phyloP scores from a whole-genome alignment of 768 basidiomycete species.

The Termitomyces heimii region DNA sequence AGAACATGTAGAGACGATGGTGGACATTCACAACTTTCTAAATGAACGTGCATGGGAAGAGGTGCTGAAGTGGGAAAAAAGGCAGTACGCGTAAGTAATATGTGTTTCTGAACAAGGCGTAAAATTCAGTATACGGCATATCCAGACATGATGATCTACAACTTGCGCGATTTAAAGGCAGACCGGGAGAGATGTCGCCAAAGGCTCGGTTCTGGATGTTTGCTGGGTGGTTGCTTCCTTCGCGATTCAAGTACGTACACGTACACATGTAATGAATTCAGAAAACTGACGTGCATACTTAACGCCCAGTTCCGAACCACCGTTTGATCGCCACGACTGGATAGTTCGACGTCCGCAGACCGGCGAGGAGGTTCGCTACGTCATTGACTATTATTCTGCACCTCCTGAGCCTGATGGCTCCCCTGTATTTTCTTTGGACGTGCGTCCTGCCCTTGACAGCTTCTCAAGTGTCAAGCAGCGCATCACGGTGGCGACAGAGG shows the following conservation, averaged over 20 bases:
- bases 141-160: slow-evolving; percentile 62
- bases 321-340: slow-evolving; percentile 99
- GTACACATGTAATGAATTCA: neutral
- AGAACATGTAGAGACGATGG: slow-evolving; percentile 95
- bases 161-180: slow-evolving; percentile 80
- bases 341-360: slow-evolving; percentile 75
- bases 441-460: slow-evolving; percentile 90
- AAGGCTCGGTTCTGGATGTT: slow-evolving; percentile 87
- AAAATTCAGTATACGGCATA: slow-evolving; percentile 1
- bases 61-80: slow-evolving; percentile 88
- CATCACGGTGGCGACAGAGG: slow-evolving; percentile 62
- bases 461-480: slow-evolving; percentile 71
- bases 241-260: slow-evolving; percentile 77
- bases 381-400: slow-evolving; percentile 98
- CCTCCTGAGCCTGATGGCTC: slow-evolving; percentile 86
- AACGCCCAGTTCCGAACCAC: slow-evolving; percentile 69
- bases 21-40: slow-evolving; percentile 96
- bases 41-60: slow-evolving; percentile 97
- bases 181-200: slow-evolving; percentile 90
- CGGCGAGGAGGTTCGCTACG: slow-evolving; percentile 85
- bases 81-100: slow-evolving; percentile 50
- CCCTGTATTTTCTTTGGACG: slow-evolving; percentile 93
- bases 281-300: neutral
- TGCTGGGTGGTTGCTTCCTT: slow-evolving; percentile 86
- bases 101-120: neutral